A percentile compares a stretch with the other conserved stretches of the same genome.
Conservation (phyloP, 768 basidiomycete genomes). For the Trametes sanguinea region DNA sequence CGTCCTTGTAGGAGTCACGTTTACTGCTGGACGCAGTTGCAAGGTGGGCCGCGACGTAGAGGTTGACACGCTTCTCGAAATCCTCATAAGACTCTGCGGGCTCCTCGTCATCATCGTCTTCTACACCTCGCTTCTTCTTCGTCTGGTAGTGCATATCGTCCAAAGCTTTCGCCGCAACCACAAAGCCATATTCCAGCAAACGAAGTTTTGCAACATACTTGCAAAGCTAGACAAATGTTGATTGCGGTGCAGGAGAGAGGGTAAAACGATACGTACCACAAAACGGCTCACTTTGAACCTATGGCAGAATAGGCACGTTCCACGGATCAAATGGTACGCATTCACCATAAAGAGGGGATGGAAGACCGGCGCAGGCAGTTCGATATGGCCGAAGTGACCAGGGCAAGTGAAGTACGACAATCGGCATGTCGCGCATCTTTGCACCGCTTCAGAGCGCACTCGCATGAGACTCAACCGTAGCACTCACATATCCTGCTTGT, state of each 20-base stretch:
- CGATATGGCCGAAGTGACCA: slow-evolving; percentile 98
- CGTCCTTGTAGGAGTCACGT: slow-evolving; percentile 88
- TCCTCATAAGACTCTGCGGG: slow-evolving; percentile 61
- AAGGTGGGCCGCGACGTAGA: slow-evolving; percentile 61
- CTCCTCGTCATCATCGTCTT: slow-evolving; percentile 46
- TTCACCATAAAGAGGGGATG: slow-evolving; percentile 96
- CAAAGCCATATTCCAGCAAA: slow-evolving; percentile 85
- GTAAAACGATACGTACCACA: slow-evolving; percentile 49
- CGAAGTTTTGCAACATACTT: slow-evolving; percentile 87
- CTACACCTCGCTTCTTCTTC: slow-evolving; percentile 40
- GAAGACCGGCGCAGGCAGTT: slow-evolving; percentile 92
- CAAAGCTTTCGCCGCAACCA: slow-evolving; percentile 77
- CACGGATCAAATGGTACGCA: slow-evolving; percentile 83
- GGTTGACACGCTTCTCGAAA: slow-evolving; percentile 62
- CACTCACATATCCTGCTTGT: slow-evolving; percentile 87
- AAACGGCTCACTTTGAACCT: slow-evolving; percentile 78
- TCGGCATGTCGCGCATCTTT: slow-evolving; percentile 90
- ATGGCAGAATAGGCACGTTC: slow-evolving; percentile 93
- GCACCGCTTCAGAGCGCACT: slow-evolving; percentile 20
- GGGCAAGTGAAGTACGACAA: slow-evolving; percentile 94
- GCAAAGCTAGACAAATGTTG: slow-evolving; percentile 51
- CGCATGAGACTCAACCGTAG: not conserved
- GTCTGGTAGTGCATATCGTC: slow-evolving; percentile 61
- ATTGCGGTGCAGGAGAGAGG: slow-evolving; percentile 1
- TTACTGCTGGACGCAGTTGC: slow-evolving; percentile 49